phyloP scores from a whole-genome alignment of 129 eudicot species.

The Saposhnikovia divaricata region DNA sequence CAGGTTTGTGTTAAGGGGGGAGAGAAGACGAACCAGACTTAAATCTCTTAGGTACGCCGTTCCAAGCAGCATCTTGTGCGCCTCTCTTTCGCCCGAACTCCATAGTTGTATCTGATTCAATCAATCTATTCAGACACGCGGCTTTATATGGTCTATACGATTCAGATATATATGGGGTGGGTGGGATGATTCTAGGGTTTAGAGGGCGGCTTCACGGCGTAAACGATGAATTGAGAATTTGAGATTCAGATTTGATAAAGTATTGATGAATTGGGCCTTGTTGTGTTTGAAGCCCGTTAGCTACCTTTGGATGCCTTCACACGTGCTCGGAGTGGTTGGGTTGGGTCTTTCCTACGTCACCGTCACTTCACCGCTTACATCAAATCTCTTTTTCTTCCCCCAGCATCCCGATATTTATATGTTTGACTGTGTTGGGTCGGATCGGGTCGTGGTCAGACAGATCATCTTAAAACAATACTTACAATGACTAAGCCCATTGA shows the following conservation, averaged over 20 bases:
- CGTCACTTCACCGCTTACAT: too few relatives aligned
- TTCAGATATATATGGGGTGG: not conserved
- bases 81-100: conserved; percentile 2
- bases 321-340: not conserved
- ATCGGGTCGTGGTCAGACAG: too few relatives aligned
- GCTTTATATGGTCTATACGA: not conserved
- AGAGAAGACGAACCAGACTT: not conserved
- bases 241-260: not conserved
- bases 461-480: too few relatives aligned
- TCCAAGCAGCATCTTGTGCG: not conserved
- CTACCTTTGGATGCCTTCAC: too few relatives aligned
- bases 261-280: not conserved
- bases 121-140: not conserved
- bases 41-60: not conserved
- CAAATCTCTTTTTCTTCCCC: too few relatives aligned
- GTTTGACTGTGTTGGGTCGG: too few relatives aligned
- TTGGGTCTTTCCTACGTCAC: too few relatives aligned
- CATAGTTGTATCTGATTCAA: not conserved
- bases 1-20: not conserved
- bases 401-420: too few relatives aligned
- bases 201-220: not conserved
- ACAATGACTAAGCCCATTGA: too few relatives aligned
- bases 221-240: not conserved
- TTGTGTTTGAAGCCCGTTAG: not conserved
- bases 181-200: not conserved